Base-by-base conservation (phyloP, 2,329 filamentous ascomycete genomes). In the Xylariaceae sp. region DNA sequence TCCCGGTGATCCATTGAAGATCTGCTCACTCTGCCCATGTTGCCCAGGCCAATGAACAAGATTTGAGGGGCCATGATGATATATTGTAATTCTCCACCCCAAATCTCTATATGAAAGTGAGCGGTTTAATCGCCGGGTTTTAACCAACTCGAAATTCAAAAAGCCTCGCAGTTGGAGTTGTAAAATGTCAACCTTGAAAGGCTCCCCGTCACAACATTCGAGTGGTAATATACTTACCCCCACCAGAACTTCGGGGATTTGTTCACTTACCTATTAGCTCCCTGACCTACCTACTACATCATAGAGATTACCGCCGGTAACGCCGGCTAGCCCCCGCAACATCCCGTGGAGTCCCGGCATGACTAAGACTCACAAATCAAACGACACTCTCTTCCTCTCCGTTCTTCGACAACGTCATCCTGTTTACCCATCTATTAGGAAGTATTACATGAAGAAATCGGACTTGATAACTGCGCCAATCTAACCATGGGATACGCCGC, bases 11-110 rank as follows among this genome's bases (percentile, higher is more conserved):
- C 6, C 3, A 21, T 43, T 29, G 15, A 13, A 43, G 12, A 13
- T 12, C 13, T 43, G 13, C 81, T 74, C 74, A 87, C 88, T 67
- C 85, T 80, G 61, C 89, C 91, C 84, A 95, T 95, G 70, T 95
- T 95, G 49, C 90, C 90, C 47, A 95, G 79, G 53, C 91, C 90
- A 51, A 95, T 83, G 83, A 85, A 95, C 63, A 89, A 78, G 48
- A 94, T 66, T 70, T 80, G 83, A 53, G 78, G 76, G 41, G 80
- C 73, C 81, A 84, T 83, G 41, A 37, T 63, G 56, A 45, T 10
- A 21, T 13, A 18, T 10, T 4, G 15, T 40, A 21, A 16, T 43
- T 16, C 22, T 43, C 26, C 8, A 26, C 26, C 26, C 26, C 5
- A 26, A 26, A 26, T n/a, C 26, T 26, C 26, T 26, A 26, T 26